Evolutionary conservation across 352 stramenopile species (phyloP).

Genomic region (Halophytophthora polymorphica): DNA sequence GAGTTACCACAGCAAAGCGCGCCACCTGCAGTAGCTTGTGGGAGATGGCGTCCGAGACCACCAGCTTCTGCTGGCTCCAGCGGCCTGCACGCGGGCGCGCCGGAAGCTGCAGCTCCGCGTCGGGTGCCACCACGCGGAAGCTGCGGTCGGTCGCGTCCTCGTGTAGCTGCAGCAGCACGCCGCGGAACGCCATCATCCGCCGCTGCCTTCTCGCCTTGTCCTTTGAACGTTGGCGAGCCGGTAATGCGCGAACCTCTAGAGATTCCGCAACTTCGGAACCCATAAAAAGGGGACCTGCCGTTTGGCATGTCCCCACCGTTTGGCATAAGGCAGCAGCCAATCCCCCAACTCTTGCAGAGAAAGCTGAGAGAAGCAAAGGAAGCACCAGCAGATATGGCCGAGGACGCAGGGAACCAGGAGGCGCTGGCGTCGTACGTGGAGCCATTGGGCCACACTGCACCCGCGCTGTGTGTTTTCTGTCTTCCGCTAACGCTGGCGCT

Average conservation of each 20-base stretch:
- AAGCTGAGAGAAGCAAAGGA: no score
- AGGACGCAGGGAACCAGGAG: no score
- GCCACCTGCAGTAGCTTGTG: conserved; percentile 51
- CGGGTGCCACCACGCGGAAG: conserved; percentile 54
- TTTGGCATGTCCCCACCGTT: no score
- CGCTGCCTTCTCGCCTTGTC: no score
- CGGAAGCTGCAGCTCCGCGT: conserved; percentile 43
- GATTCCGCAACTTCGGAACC: no score
- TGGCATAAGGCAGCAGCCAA: no score
- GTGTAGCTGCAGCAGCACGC: conserved; percentile 45
- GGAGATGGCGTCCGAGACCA: conserved; percentile 53
- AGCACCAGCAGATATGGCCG: no score
- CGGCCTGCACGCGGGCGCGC: conserved; percentile 5
- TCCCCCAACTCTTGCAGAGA: no score
- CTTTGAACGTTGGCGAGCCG: no score
- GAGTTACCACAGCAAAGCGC: conserved; percentile 34
- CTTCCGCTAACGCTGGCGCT: neutral
- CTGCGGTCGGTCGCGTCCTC: conserved; percentile 24
- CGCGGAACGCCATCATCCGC: conserved; percentile 60
- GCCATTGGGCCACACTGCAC: neutral
- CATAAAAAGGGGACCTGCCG: no score
- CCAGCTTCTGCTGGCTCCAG: conserved; percentile 47
- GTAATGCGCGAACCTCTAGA: no score
- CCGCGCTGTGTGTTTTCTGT: neutral
- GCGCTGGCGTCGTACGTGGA: conserved; percentile 40